These are phyloP conservation scores for Pueraria montana DNA, from an alignment of 306 rosid species.

Conservation along the genomic window DNA sequence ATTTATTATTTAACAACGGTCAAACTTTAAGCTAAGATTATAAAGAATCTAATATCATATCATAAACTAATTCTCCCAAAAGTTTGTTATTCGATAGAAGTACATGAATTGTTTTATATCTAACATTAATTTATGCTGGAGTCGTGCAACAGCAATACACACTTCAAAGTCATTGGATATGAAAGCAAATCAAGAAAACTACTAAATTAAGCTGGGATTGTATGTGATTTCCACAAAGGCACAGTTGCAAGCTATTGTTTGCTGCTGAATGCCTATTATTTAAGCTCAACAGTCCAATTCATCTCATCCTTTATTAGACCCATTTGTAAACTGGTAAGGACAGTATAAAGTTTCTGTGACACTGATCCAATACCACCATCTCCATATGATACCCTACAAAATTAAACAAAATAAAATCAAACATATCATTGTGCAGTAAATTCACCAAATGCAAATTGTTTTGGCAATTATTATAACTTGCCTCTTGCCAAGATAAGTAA, in stretches of 20 bases:
- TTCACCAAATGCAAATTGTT: slow-evolving; percentile 1
- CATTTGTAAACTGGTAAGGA: slow-evolving; percentile 75
- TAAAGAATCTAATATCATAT: neutral
- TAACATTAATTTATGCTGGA: too few species aligned
- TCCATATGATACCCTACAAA: slow-evolving; percentile 62
- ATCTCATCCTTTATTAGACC: slow-evolving; percentile 68
- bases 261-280: slow-evolving; percentile 19
- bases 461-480: slow-evolving; percentile 15
- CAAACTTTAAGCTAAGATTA: too few species aligned
- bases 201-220: too few species aligned
- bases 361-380: slow-evolving; percentile 65
- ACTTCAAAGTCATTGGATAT: too few species aligned
- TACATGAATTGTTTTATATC: neutral
- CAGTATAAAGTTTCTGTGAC: slow-evolving; percentile 64
- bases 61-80: neutral
- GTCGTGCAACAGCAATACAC: too few species aligned
- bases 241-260: too few species aligned
- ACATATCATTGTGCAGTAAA: too few species aligned
- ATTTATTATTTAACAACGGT: too few species aligned
- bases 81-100: neutral
- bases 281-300: slow-evolving; percentile 72
- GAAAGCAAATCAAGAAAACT: too few species aligned
- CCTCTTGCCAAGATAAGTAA: slow-evolving; percentile 68
- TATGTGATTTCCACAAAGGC: too few species aligned
- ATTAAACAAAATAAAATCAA: neutral